Conservation (phyloP, 2,329 filamentous ascomycete species). For the Byssochlamys sp. region DNA sequence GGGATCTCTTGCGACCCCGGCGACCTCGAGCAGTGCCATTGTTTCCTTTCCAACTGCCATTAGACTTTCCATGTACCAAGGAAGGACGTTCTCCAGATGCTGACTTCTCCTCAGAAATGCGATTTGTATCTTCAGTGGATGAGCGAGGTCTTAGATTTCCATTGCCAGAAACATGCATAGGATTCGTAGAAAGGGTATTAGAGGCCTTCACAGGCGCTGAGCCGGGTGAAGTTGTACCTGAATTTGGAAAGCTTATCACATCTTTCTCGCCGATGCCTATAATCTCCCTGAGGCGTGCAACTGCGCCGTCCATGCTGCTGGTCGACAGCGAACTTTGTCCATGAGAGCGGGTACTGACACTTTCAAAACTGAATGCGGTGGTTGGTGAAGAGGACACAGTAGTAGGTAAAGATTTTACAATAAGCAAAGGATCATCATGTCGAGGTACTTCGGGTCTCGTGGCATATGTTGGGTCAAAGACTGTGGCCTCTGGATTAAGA, state of each 20-base stretch:
- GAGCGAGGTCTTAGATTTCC: no score
- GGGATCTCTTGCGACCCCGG: neutral
- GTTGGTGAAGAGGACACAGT: neutral
- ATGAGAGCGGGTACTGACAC: neutral
- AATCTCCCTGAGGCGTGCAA: neutral
- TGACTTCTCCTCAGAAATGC: neutral
- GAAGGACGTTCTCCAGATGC: neutral
- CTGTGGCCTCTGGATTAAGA: constrained; percentile 1
- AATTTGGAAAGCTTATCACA: neutral
- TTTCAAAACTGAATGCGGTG: neutral
- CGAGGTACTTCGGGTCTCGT: neutral
- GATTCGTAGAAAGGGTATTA: neutral
- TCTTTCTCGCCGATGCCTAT: neutral
- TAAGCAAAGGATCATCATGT: neutral
- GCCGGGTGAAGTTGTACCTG: neutral
- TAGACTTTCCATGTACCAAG: neutral
- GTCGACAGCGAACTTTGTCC: neutral
- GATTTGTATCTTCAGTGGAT: neutral
- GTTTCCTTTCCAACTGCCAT: neutral
- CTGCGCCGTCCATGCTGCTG: neutral
- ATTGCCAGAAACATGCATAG: neutral
- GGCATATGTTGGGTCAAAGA: neutral
- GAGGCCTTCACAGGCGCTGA: neutral
- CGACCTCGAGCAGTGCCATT: neutral
- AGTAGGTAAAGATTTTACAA: neutral